A percentile compares a stretch with the other conserved stretches of the same genome.
Conservation (phyloP, 2,329 filamentous ascomycete genomes). For the Cryoendolithus antarcticus region DNA sequence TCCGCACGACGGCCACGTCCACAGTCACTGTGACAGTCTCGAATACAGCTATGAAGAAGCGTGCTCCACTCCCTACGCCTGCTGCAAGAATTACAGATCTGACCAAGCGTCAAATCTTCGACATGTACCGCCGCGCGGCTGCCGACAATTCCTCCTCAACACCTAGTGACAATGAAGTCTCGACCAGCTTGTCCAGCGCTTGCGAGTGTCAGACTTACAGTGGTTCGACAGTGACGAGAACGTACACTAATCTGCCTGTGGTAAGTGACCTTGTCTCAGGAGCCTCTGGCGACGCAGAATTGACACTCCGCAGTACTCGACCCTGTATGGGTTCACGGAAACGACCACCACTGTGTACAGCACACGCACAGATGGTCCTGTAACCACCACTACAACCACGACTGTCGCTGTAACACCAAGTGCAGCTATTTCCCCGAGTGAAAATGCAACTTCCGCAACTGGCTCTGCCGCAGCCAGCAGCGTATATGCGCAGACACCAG, state of each 20-base stretch:
- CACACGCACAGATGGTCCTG: constrained; percentile 7
- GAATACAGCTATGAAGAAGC: too few species aligned
- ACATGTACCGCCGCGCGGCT: background rate
- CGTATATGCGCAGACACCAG: constrained; percentile 2
- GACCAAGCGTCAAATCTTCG: background rate
- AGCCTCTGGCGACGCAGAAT: background rate
- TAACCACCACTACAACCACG: constrained; percentile 3
- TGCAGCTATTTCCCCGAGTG: background rate
- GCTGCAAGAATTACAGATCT: background rate
- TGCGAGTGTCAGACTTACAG: constrained; percentile 19
- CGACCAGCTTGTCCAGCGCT: constrained; percentile 20
- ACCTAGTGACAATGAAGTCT: constrained; percentile 8
- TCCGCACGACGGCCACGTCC: constrained; percentile 12
- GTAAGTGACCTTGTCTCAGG: constrained; percentile 7
- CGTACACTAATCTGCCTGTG: constrained; percentile 13
- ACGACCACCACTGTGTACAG: constrained; percentile 11
- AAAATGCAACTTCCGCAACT: background rate
- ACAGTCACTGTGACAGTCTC: constrained; percentile 16
- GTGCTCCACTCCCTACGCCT: background rate
- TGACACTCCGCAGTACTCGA: constrained; percentile 10
- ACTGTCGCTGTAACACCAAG: constrained; percentile 7
- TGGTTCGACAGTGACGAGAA: constrained; percentile 15
- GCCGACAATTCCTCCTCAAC: background rate
- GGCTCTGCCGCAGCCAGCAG: constrained; percentile 2
- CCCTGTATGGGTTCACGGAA: constrained; percentile 10